Evolutionary conservation across 164 flowering plant genomes (phyloP), one percentile per base, ranked within the genome.

Genomic region (Nymphaea thermarum): DNA sequence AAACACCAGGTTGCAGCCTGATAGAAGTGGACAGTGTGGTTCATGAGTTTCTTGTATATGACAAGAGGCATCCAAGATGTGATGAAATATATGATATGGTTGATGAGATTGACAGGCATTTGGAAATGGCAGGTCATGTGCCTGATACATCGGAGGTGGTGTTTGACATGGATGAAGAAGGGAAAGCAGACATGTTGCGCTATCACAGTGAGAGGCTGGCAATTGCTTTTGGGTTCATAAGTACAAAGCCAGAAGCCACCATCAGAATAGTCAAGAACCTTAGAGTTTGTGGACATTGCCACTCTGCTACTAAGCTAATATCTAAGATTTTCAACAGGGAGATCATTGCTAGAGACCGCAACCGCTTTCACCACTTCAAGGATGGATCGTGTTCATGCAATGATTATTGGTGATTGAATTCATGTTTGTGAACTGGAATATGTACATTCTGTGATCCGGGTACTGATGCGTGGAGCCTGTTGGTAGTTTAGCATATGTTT

Each of bases 151-250:
- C 91, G 2, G 87, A 83, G 74, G 86, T 87, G 66, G 75, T 80
- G 5, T 81, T 81, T 60, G 85, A 82, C 74, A 74, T 85, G 77
- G 85, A 86, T 61, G 87, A 84, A 63, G 86, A 83, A 36, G 82
- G 81, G 86, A 86, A 85, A 64, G 87, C 82, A 74, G 87, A 80
- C 17, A 75, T 70, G 4, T 64, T 85, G 72, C 74, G 78, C 67
- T 81, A 77, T 66, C 89, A 85, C 64, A 85, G 87, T 66, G 91
- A 87, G 76, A 85, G 76, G 70, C 45, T 87, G 25, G 89, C 89
- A 0, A 87, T 87, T 75, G 89, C 91, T 63, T 87, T 73, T 69
- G 91, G 91, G n/a, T 73, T 85, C 77, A 81, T 87, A 67, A 85
- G 87, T 67, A 85, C 91, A 17, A 78, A 75, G 36, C 87, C 89